Evolutionary conservation across 495 filamentous ascomycete species (phyloP).

Genomic region (Staphylotrichum longicolle): DNA sequence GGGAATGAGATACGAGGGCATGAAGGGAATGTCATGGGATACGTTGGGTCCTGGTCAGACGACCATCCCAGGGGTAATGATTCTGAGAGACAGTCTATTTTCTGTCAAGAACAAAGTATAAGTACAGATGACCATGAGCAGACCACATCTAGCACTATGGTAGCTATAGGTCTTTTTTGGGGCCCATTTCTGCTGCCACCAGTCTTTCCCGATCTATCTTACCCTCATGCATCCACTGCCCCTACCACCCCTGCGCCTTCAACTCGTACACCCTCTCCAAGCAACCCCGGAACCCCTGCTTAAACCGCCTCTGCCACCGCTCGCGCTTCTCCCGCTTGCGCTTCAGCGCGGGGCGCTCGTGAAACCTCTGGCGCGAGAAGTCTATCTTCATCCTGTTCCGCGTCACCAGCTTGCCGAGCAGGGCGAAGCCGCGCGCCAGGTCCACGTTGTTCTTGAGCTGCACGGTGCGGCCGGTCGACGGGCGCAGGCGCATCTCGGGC

Average conservation of each 20-base stretch:
- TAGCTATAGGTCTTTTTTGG: background rate
- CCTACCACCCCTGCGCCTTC: slow-evolving; percentile 70
- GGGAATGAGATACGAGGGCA: background rate
- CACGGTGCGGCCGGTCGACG: slow-evolving; percentile 59
- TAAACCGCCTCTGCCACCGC: slow-evolving; percentile 66
- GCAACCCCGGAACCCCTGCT: slow-evolving; percentile 59
- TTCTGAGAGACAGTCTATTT: background rate
- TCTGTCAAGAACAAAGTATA: background rate
- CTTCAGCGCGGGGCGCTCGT: slow-evolving; percentile 72
- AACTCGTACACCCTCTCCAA: slow-evolving; percentile 61
- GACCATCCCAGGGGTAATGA: too few relatives aligned
- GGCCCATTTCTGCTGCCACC: too few relatives aligned
- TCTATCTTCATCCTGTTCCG: slow-evolving; percentile 55
- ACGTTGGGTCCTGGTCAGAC: too few relatives aligned
- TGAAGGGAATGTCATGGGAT: background rate
- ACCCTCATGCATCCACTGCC: too few relatives aligned
- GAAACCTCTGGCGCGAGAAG: slow-evolving; percentile 54
- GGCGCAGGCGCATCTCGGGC: slow-evolving; percentile 45
- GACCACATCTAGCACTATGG: slow-evolving; percentile 2
- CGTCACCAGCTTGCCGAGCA: slow-evolving; percentile 43
- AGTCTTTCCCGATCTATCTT: too few relatives aligned
- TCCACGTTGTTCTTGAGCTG: slow-evolving; percentile 50
- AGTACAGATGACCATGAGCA: slow-evolving; percentile 17
- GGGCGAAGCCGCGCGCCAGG: slow-evolving; percentile 52
- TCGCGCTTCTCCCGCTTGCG: slow-evolving; percentile 66